Base-by-base conservation (phyloP, 768 basidiomycete species). In the Guyanaporus albipodus region DNA sequence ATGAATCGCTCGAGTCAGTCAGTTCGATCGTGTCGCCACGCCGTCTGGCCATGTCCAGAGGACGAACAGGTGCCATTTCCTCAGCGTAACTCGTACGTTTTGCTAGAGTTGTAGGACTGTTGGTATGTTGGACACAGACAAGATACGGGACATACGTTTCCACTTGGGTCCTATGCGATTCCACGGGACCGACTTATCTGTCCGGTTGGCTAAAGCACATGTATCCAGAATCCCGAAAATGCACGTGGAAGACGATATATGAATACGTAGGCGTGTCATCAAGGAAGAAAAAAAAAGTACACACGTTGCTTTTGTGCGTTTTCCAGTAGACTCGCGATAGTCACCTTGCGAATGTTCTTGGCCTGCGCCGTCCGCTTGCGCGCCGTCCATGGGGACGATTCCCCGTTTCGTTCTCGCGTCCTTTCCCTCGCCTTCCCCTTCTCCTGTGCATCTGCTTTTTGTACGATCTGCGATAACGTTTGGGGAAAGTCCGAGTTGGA, bases 1-100 rank as follows among this genome's bases (percentile, higher is more conserved):
- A 14, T 22, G 52, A 34, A 15, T 53, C 61, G 22, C 54, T 45
- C 36, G 61, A 67, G 32, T 67, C 63, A 0, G 52, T 49, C 6
- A 64, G 46, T 21, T 67, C 61, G 26, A 61, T 44, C 6, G 33
- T 14, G 12, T 54, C 32, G 12, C 31, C 32, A 6, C 6, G 15
- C 1, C 54, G 53, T 19, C 38, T 52, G 3, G 52, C 56, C 23
- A 24, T 23, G 29, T 50, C 34, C 11, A 61, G 38, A 2, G 59
- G 57, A 15, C 49, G 57, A 17, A 18, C 17, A n/a, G 9, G 23
- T 4, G 29, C 53, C 47, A 43, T 42, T 21, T 41, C 46, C 21
- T 44, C 10, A 9, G 43, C 24, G 9, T 46, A 46, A 9, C 5
- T 56, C 8, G 46, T 52, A 19, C 51, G 55, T 48, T 50, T 43